Base-by-base conservation (phyloP, 2,329 filamentous ascomycete species). In the Colletotrichum higginsianum region DNA sequence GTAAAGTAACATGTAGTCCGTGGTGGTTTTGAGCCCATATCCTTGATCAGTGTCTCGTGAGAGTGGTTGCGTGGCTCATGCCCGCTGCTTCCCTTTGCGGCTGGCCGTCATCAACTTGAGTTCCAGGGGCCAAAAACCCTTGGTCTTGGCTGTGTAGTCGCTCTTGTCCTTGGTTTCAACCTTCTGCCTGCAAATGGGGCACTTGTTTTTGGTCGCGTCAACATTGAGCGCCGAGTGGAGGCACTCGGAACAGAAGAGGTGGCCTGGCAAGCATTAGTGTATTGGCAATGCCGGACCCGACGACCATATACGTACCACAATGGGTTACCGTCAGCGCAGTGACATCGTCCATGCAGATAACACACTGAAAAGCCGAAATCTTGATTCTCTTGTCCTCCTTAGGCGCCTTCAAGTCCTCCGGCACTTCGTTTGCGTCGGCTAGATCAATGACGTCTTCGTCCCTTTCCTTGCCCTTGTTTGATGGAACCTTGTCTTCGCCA, bases 331-430 rank as follows among this genome's bases (percentile, higher is more conserved):
- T 91, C 72, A 92, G 76, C 38, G 84, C 82, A 2, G 85, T 86
- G 35, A 84, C 86, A 72, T 89, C 84, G 72, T 92, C 90, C 88
- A 92, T 90, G 80, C 90, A 92, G 69, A 92, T 92, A 53, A 90
- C 89, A 73, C 90, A 92, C 79, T 92, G 88, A 58, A 91, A 90
- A 4, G 83, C 82, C 55, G 85, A 83, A 18, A 92, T 79, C 78
- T 88, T 89, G 76, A 84, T 79, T 61, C 80, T 84, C 13, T 86
- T 87, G 61, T 88, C 86, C 61, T 83, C 82, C 65, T 85, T 82
- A 13, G 83, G 83, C 72, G 83, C 82, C 70, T 81, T 79, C n/a
- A 85, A 78, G 58, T 86, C 80, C 13, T 82, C 78, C 0, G 84
- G 84, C 2, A 86, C 80, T 47, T 84, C 83, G 13, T 83, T 84